These are phyloP conservation scores for Citrullus colocynthis DNA, from an alignment of 306 rosid genomes.

Conservation along the genomic window DNA sequence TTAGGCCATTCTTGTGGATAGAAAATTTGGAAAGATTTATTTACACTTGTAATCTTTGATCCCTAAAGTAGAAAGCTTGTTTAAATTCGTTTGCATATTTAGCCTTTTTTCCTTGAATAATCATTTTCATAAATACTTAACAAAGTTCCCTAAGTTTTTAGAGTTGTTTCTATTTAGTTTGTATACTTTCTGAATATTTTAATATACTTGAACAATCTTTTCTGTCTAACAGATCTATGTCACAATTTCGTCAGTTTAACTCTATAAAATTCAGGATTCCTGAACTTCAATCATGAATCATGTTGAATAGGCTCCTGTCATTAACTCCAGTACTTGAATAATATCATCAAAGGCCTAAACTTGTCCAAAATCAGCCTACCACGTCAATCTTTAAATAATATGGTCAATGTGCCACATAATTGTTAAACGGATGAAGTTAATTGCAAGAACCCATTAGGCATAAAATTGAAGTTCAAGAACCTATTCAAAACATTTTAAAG, in stretches of 20 bases:
- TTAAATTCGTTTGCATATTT: neutral
- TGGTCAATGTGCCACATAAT: neutral
- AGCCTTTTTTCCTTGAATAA: neutral
- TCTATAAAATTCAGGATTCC: neutral
- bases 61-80: neutral
- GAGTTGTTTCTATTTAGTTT: no score
- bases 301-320: neutral
- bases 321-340: neutral
- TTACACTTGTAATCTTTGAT: neutral
- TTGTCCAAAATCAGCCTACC: neutral
- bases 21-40: neutral
- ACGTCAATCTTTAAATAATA: neutral
- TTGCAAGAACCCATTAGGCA: neutral
- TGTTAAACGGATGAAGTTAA: neutral
- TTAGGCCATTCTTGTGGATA: neutral
- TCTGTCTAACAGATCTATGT: neutral
- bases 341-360: neutral
- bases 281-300: neutral
- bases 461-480: neutral
- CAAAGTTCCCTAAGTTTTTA: neutral
- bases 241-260: neutral
- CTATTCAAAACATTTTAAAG: neutral
- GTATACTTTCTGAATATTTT: neutral
- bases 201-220: neutral
- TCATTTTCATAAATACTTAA: neutral